phyloP scores from a whole-genome alignment of 306 rosid species.

The Cucumis cinereus region DNA sequence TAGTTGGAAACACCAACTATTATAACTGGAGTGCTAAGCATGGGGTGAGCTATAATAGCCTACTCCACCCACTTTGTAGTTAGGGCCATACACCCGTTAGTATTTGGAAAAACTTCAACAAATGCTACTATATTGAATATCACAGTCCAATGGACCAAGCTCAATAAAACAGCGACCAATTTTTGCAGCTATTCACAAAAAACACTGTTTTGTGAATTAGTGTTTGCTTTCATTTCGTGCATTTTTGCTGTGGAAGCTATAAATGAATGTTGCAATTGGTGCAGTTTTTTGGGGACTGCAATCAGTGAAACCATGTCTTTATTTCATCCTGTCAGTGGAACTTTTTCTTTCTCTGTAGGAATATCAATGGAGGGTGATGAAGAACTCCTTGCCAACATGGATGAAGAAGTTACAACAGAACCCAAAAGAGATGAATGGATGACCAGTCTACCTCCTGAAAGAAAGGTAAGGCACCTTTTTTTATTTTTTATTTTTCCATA shows the following conservation, averaged over 20 bases:
- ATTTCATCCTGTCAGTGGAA: not conserved
- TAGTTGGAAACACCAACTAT: too few relatives aligned
- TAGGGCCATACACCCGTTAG: too few relatives aligned
- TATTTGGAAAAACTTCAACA: not conserved
- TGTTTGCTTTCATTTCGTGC: not conserved
- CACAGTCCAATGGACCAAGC: not conserved
- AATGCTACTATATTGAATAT: not conserved
- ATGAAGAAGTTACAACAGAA: conserved; percentile 38
- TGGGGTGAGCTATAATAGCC: too few relatives aligned
- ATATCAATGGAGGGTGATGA: conserved; percentile 99
- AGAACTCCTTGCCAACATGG: conserved; percentile 62
- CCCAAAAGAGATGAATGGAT: conserved; percentile 94
- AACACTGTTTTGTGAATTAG: not conserved
- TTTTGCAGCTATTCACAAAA: not conserved
- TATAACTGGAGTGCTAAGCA: too few relatives aligned
- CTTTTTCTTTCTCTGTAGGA: conserved; percentile 28
- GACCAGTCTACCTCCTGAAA: conserved; percentile 87
- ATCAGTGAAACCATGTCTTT: not conserved
- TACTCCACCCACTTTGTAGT: too few relatives aligned
- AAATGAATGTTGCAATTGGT: not conserved
- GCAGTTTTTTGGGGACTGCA: not conserved
- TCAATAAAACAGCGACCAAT: not conserved
- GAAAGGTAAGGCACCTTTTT: conserved; percentile 36
- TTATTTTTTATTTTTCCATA: too few relatives aligned
- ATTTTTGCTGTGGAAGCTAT: not conserved